phyloP scores from a whole-genome alignment of 1,284 basidiomycete species.

The Ustilago tritici region DNA sequence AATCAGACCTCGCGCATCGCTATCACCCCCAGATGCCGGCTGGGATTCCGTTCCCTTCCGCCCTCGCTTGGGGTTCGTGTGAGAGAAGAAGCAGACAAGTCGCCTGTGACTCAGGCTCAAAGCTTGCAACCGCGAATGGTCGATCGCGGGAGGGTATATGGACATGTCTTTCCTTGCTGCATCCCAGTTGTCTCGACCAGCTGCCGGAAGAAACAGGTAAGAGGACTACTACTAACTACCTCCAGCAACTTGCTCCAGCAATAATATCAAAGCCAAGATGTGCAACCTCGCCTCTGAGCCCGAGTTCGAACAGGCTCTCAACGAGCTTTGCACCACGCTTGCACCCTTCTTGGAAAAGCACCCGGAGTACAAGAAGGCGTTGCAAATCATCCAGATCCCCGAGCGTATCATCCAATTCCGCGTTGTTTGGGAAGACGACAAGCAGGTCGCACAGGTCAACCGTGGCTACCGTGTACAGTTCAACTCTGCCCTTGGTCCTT shows the following conservation, averaged over 20 bases:
- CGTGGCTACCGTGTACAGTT: conserved; percentile 83
- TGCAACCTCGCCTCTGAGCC: conserved; percentile 72
- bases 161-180: neutral
- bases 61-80: conserved; percentile 6
- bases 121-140: no score
- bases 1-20: conserved; percentile 32
- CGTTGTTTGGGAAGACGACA: conserved; percentile 83
- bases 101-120: neutral
- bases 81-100: neutral
- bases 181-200: neutral
- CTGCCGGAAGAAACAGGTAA: neutral
- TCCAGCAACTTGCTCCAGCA: neutral
- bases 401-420: conserved; percentile 77
- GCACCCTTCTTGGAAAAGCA: conserved; percentile 78
- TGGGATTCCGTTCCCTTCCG: conserved; percentile 27
- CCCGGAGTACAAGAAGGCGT: conserved; percentile 79
- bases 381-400: conserved; percentile 79
- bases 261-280: conserved; percentile 19
- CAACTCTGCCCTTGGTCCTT: conserved; percentile 84
- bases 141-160: conserved; percentile 8
- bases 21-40: conserved; percentile 15
- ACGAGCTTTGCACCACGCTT: conserved; percentile 78
- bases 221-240: neutral
- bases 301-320: conserved; percentile 77
- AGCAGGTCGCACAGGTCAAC: conserved; percentile 76